Evolutionary conservation across 1,284 basidiomycete genomes (phyloP).

Genomic region (Blastosporella zonata): DNA sequence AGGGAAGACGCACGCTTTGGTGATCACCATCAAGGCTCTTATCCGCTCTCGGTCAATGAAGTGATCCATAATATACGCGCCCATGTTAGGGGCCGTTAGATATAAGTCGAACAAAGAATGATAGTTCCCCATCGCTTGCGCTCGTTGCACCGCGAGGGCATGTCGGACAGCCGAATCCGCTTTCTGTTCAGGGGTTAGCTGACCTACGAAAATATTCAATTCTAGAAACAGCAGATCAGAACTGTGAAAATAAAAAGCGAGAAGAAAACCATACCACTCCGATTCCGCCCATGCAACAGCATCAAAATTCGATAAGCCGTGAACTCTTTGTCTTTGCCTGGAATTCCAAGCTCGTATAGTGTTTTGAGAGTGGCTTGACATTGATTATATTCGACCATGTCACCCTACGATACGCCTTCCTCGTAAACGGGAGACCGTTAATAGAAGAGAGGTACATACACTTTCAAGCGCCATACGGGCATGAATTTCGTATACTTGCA

Average conservation of each 20-base stretch:
- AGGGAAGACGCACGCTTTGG: conserved; percentile 73
- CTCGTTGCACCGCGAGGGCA: conserved; percentile 86
- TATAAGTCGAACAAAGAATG: conserved; percentile 89
- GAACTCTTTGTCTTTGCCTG: conserved; percentile 92
- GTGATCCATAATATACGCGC: conserved; percentile 98
- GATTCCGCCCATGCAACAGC: conserved; percentile 91
- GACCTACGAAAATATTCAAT: conserved; percentile 93
- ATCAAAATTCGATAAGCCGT: conserved; percentile 97
- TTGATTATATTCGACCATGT: conserved; percentile 99
- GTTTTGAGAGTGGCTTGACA: conserved; percentile 91
- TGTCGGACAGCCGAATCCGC: conserved; percentile 77
- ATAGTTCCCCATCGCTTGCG: conserved; percentile 92
- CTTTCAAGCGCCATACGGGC: conserved; percentile 95
- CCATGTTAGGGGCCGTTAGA: conserved; percentile 90
- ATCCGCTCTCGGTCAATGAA: conserved; percentile 92
- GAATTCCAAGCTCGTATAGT: conserved; percentile 91
- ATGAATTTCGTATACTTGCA: conserved; percentile 97
- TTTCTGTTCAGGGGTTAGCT: conserved; percentile 91
- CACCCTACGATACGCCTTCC: conserved; percentile 53
- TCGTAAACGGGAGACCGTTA: neutral
- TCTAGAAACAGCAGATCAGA: conserved; percentile 50
- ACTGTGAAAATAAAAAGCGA: conserved; percentile 4
- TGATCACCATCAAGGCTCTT: conserved; percentile 84
- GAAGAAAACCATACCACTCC: conserved; percentile 65
- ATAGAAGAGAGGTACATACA: conserved; percentile 43